Conservation (phyloP, 2,329 filamentous ascomycete species). For the Colletotrichum lini region DNA sequence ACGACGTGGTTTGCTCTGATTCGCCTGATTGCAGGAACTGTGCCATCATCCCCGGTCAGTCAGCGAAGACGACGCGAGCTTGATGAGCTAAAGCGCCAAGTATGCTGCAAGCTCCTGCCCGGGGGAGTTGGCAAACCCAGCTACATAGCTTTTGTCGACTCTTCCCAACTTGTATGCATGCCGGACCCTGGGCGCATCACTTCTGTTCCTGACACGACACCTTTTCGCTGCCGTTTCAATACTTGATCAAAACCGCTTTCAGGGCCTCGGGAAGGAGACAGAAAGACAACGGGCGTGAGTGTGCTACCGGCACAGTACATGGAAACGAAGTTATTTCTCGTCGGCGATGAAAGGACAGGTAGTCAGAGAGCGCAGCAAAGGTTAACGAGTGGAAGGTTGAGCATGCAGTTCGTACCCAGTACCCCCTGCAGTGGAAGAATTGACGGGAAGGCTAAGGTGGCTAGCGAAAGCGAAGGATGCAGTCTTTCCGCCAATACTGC, state of each 20-base stretch:
- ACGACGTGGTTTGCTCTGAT: slow-evolving; percentile 44
- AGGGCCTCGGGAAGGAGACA: no score
- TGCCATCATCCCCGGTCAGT: slow-evolving; percentile 14
- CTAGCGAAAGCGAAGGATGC: slow-evolving; percentile 34
- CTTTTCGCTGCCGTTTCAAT: no score
- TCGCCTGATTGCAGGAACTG: slow-evolving; percentile 37
- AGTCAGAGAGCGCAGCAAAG: not conserved
- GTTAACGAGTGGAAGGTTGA: not conserved
- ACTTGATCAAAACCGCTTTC: no score
- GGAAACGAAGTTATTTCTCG: not conserved
- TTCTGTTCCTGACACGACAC: no score
- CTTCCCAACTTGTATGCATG: not conserved
- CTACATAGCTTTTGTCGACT: slow-evolving; percentile 16
- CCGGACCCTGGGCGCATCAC: no score
- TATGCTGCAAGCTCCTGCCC: slow-evolving; percentile 38
- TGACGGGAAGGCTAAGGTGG: slow-evolving; percentile 42
- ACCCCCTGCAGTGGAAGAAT: slow-evolving; percentile 34
- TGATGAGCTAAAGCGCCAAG: slow-evolving; percentile 43
- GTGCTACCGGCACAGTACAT: no score
- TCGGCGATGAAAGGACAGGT: not conserved
- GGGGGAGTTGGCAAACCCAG: slow-evolving; percentile 8
- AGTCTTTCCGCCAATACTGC: slow-evolving; percentile 23
- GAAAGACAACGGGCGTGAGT: no score
- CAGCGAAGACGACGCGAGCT: slow-evolving; percentile 37
- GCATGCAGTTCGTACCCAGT: slow-evolving; percentile 20